Base-by-base conservation (phyloP, 345 rosid genomes). In the Corchorus olitorius region DNA sequence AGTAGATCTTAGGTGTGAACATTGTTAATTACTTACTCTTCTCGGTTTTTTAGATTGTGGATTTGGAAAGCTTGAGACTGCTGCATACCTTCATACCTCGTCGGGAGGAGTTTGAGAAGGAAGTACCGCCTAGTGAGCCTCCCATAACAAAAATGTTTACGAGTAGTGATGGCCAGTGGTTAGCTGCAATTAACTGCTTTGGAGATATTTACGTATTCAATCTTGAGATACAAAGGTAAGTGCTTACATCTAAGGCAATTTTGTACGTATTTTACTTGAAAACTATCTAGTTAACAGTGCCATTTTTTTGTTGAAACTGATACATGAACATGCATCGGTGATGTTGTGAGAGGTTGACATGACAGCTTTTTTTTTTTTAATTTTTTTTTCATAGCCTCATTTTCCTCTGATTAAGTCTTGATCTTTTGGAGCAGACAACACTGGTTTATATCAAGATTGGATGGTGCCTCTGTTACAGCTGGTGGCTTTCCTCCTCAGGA, bases 361-460 rank as follows among this genome's bases (percentile, higher is more conserved):
- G 69, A 39, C 14, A 60, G 34, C 56, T 52, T 55, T 50, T 56
- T 55, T 50, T 56, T 34, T 20, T 19, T 49, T 20, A 1, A 4
- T 59, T 55, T 55, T 27, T 6, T 59, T 55, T 55, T 27, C 6
- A 2, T 72, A 46, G 35, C 56, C 61, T 52, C 52, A 60, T 20
- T 74, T 60, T 55, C 54, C n/a, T 68, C 56, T 77, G 49, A 65
- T 64, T 6, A 17, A 72, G 46, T 55, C 54, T 75, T 52, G 34
- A 52, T 73, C 15, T 52, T 63, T 15, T 78, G 64, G 69, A 77
- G 75, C 88, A 95, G 99, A 88, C 99, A 95, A 80, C 99, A 95
- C 67, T 95, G 99, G 99, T 93, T 93, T 84, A 89, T 92, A 72
- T 87, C 97, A 66, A 92, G 97, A 81, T 84, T 95, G 81, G 93